These are phyloP conservation scores for Mrakia hoshinonis DNA, from an alignment of 768 basidiomycete genomes.

Conservation along the genomic window DNA sequence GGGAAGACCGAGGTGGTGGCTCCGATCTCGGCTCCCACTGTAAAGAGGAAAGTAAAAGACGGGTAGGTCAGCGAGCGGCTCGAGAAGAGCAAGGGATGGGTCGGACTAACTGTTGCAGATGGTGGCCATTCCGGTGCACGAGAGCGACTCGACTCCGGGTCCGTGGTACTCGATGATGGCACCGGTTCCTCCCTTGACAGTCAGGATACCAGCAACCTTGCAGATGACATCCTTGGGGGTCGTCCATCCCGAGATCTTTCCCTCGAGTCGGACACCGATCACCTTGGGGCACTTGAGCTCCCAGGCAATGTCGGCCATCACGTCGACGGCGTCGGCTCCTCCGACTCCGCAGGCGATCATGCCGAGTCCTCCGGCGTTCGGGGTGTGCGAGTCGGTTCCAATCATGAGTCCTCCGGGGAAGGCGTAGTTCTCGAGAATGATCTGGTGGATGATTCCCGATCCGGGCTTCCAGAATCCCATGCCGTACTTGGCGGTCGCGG, in stretches of 20 bases:
- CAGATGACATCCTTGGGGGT: too few relatives aligned
- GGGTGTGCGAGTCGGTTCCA: too few relatives aligned
- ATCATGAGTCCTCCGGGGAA: too few relatives aligned
- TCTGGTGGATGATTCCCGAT: too few relatives aligned
- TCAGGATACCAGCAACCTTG: slow-evolving; percentile 97
- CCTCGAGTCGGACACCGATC: too few relatives aligned
- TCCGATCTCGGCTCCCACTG: slow-evolving; percentile 95
- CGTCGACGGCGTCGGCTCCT: slow-evolving; percentile 97
- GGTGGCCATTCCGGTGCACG: slow-evolving; percentile 90
- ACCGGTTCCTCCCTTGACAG: slow-evolving; percentile 98
- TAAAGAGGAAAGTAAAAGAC: not conserved
- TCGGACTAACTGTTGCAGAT: slow-evolving; percentile 69
- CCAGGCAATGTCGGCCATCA: too few relatives aligned
- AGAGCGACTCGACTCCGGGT: slow-evolving; percentile 87
- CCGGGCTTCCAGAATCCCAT: too few relatives aligned
- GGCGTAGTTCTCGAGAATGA: too few relatives aligned
- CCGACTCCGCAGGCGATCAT: slow-evolving; percentile 99
- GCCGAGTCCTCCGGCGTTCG: too few relatives aligned
- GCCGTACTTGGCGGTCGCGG: too few relatives aligned
- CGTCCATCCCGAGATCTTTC: too few relatives aligned
- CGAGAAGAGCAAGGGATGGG: not conserved
- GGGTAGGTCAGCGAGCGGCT: not conserved
- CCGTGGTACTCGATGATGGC: slow-evolving; percentile 96
- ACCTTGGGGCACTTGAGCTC: too few relatives aligned
- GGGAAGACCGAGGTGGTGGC: slow-evolving; percentile 99